Conservation (phyloP, 2,329 filamentous ascomycete genomes). For the Aspergillus neoniger region DNA sequence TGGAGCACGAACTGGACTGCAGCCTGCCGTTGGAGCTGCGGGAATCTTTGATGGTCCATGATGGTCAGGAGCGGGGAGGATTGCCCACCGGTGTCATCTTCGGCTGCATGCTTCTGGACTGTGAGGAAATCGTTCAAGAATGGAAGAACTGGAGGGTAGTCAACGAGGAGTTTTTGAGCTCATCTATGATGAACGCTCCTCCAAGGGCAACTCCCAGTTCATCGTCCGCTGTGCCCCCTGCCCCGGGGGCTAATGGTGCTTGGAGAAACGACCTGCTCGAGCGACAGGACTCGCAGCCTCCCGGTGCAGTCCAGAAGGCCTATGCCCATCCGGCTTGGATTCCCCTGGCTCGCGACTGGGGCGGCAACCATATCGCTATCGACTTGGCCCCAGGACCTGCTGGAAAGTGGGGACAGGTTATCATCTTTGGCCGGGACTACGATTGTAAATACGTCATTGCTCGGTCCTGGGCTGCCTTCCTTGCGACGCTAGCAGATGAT, state of each 20-base stretch:
- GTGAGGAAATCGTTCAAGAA: constrained; percentile 96
- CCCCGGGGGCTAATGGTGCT: constrained; percentile 59
- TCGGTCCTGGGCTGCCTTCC: constrained; percentile 83
- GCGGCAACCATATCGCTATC: constrained; percentile 93
- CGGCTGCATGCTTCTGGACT: constrained; percentile 91
- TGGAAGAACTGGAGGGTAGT: constrained; percentile 96
- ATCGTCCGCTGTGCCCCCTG: constrained; percentile 61
- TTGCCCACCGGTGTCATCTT: constrained; percentile 91
- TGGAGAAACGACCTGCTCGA: constrained; percentile 86
- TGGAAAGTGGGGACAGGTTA: constrained; percentile 94
- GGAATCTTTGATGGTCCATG: constrained; percentile 86
- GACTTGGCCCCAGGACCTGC: constrained; percentile 87
- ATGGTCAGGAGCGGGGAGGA: constrained; percentile 95
- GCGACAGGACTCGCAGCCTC: constrained; percentile 84
- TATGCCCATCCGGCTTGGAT: constrained; percentile 97
- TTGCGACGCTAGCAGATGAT: constrained; percentile 87
- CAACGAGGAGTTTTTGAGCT: constrained; percentile 80
- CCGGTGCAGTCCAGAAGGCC: constrained; percentile 82
- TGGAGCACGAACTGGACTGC: constrained; percentile 94
- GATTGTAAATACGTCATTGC: constrained; percentile 98
- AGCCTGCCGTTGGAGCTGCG: constrained; percentile 90
- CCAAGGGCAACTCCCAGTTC: constrained; percentile 70
- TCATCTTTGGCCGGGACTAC: constrained; percentile 95
- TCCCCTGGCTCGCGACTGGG: constrained; percentile 94
- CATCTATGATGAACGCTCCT: constrained; percentile 55